Percentiles rank a stretch among this genome's conserved stretches.
These are phyloP conservation scores for Raddia guianensis DNA, from an alignment of 176 grass and related monocot species.

Conservation along the genomic window DNA sequence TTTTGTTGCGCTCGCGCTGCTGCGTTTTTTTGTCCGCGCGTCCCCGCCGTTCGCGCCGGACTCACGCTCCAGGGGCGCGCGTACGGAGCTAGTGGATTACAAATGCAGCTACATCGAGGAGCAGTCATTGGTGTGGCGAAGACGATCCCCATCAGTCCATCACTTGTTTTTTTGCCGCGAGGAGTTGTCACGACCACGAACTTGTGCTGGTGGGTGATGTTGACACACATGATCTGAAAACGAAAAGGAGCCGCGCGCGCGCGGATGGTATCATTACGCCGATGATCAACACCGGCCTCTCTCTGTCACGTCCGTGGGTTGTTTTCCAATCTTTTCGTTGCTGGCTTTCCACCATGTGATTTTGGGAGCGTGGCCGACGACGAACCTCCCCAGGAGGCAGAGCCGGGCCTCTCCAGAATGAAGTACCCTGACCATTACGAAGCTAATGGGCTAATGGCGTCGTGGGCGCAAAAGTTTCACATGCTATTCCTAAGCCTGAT, in stretches of 20 bases:
- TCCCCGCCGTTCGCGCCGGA: too few relatives aligned
- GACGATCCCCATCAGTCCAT: too few relatives aligned
- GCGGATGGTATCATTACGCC: neutral
- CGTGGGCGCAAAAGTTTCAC: neutral
- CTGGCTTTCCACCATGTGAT: neutral
- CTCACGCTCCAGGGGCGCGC: too few relatives aligned
- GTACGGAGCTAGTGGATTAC: too few relatives aligned
- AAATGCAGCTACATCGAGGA: too few relatives aligned
- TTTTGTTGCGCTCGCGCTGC: too few relatives aligned
- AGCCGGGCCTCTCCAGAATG: neutral
- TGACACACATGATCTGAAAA: neutral
- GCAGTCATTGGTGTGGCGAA: too few relatives aligned
- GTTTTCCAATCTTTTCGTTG: neutral
- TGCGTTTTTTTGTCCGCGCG: too few relatives aligned
- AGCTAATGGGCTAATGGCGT: neutral
- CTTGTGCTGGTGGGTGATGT: neutral
- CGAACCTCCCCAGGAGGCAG: neutral
- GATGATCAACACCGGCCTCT: slow-evolving; percentile 1
- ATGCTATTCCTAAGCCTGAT: too few relatives aligned
- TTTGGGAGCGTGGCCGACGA: neutral
- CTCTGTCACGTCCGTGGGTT: neutral
- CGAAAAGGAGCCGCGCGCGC: neutral
- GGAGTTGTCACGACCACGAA: neutral
- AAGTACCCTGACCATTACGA: neutral
- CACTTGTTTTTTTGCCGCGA: too few relatives aligned